Percentiles rank a stretch among this genome's conserved stretches.
phyloP scores from a whole-genome alignment of 805 yeast genomes.

The Metschnikowia corniflorae region DNA sequence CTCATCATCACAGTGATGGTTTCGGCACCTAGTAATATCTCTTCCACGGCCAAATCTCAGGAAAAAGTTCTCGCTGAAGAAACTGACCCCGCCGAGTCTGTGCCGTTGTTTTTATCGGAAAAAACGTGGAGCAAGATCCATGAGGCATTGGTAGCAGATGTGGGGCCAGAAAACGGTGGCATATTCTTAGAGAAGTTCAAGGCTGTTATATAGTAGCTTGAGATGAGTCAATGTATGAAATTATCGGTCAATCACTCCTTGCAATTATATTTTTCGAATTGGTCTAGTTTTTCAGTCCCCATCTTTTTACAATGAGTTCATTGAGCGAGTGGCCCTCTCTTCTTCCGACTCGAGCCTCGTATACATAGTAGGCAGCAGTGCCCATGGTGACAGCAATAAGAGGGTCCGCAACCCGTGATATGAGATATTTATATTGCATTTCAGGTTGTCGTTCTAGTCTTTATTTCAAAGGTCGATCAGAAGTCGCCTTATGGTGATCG shows the following conservation, averaged over 20 bases:
- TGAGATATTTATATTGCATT: slow-evolving; percentile 45
- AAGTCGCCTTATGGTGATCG: no score
- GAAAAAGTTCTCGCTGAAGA: background rate
- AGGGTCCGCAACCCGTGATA: slow-evolving; percentile 60
- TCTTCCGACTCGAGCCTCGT: slow-evolving; percentile 57
- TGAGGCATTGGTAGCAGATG: slow-evolving; percentile 30
- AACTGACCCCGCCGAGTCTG: slow-evolving; percentile 7
- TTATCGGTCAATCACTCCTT: background rate
- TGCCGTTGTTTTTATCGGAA: slow-evolving; percentile 10
- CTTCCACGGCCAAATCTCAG: background rate
- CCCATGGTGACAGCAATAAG: slow-evolving; percentile 62
- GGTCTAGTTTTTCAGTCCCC: background rate
- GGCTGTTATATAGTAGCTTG: slow-evolving; percentile 1
- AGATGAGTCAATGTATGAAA: background rate
- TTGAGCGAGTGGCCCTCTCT: slow-evolving; percentile 57
- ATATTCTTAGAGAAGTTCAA: slow-evolving; percentile 28
- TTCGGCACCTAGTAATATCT: slow-evolving; percentile 14
- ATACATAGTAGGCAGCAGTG: slow-evolving; percentile 56
- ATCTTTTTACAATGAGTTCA: slow-evolving; percentile 43
- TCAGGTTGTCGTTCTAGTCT: no score
- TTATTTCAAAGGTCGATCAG: no score
- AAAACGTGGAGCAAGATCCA: slow-evolving; percentile 47
- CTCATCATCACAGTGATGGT: slow-evolving; percentile 17
- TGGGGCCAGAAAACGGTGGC: slow-evolving; percentile 24
- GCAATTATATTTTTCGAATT: background rate